Evolutionary conservation across 2,329 filamentous ascomycete genomes (phyloP), one percentile per base, ranked within the genome.

Genomic region (Madurella fahalii): DNA sequence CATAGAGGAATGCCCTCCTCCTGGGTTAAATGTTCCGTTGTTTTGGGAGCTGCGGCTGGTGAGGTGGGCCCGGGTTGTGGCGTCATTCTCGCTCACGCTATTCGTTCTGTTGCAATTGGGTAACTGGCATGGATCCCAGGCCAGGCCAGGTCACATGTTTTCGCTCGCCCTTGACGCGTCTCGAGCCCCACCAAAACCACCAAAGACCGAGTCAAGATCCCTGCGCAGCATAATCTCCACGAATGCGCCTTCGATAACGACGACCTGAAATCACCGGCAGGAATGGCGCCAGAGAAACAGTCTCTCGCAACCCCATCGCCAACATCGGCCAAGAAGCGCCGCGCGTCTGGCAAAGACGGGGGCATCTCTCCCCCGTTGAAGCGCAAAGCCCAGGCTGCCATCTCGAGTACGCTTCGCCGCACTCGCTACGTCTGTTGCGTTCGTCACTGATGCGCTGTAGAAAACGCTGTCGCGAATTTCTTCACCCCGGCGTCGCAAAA

Each of bases 401-500:
- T 78, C 47, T 79, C 79, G 43, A 79, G 78, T 80, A 63, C 58
- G 74, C 53, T 13, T 42, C 3, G 7, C 1, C 9, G 4, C 8
- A 11, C 30, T 39, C 25, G 12, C 25, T 13, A 13, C 37, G 15
- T 32, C 13, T 16, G 5, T 18, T 9, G 15, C 9, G 8, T 25
- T 2, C 9, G 1, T 1, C 13, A 8, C 18, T 50, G 9, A 16
- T 32, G 1, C 11, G 9, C 18, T 40, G 25, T 60, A 89, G 86
- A 84, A 68, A 83, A 72, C 56, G 83, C 87, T 1, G 83, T 95
- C 1, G 81, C 88, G 17, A 90, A 81, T 51, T 97, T 97, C 75
- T 97, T 97, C 72, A 95, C 86, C 0, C 92, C 92, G 0, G 68
- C 80, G 0, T 96, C 91, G 0, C 83, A 96, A 69, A 96, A 95